Conservation (phyloP, 768 basidiomycete genomes). For the Calocybe gangraenosa region DNA sequence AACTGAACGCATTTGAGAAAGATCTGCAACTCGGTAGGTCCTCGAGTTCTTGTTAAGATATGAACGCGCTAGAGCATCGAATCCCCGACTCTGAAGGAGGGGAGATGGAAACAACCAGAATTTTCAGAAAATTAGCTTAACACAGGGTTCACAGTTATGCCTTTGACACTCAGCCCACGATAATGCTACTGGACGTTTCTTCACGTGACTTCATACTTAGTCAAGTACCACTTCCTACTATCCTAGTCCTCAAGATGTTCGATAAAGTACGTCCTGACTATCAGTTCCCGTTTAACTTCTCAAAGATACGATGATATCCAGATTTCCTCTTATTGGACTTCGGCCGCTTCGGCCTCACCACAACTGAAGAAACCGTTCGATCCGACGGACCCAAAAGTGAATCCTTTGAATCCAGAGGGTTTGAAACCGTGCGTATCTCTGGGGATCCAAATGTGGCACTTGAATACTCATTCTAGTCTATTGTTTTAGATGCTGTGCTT, state of each 20-base stretch:
- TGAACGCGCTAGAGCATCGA: neutral
- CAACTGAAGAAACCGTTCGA: slow-evolving; percentile 47
- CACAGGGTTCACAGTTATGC: no score
- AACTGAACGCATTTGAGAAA: slow-evolving; percentile 6
- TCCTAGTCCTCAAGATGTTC: slow-evolving; percentile 29
- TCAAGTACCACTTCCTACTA: neutral
- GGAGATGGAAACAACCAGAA: neutral
- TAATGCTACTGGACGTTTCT: no score
- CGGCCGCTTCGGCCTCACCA: slow-evolving; percentile 6
- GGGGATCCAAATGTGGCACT: neutral
- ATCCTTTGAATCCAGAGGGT: slow-evolving; percentile 91
- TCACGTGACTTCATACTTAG: neutral
- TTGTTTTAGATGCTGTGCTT: slow-evolving; percentile 84
- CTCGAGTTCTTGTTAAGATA: neutral
- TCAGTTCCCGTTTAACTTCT: neutral
- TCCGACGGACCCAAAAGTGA: slow-evolving; percentile 73
- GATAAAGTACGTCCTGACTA: slow-evolving; percentile 28
- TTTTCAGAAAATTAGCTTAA: no score
- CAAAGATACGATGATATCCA: slow-evolving; percentile 14
- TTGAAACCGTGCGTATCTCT: slow-evolving; percentile 77
- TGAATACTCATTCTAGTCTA: neutral
- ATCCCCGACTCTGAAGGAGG: neutral
- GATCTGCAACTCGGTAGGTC: slow-evolving; percentile 3
- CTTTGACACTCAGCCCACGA: no score
- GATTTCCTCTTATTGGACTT: slow-evolving; percentile 58